Evolutionary conservation across 208 protist genomes (phyloP).

Genomic region (Naegleria lovaniensis): DNA sequence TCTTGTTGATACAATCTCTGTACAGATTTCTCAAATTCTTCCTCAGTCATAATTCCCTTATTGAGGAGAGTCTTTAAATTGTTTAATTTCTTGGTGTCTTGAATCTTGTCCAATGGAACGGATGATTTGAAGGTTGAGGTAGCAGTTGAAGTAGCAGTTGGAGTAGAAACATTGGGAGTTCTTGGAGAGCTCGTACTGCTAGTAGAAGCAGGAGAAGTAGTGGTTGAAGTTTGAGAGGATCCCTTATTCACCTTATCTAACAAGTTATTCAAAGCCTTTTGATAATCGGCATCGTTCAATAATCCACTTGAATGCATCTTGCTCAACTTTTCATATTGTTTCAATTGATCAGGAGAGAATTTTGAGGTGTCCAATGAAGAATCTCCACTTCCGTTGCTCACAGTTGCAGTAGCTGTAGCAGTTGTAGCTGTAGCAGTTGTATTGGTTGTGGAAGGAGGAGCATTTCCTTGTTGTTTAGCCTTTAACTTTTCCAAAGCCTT

Average conservation of each 20-base stretch:
- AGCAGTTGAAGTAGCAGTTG: neutral
- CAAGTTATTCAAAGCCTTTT: neutral
- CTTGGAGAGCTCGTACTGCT: neutral
- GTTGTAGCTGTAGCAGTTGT: neutral
- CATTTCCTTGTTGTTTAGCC: neutral
- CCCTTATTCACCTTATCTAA: neutral
- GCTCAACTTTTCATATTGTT: neutral
- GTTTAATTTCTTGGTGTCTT: neutral
- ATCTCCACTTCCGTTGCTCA: neutral
- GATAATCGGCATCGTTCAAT: neutral
- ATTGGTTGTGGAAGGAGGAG: neutral
- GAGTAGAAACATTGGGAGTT: neutral
- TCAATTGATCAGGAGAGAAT: neutral
- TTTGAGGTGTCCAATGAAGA: neutral
- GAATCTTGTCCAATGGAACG: neutral
- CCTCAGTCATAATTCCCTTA: neutral
- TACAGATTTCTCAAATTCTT: neutral
- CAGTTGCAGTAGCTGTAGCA: neutral
- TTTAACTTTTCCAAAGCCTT: neutral
- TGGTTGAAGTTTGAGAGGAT: neutral
- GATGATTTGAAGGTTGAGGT: too few relatives aligned
- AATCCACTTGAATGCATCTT: neutral
- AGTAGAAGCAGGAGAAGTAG: neutral
- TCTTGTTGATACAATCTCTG: neutral
- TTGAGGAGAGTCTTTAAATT: neutral